Conservation (phyloP, 441 rosid genomes). For the Adansonia madagascariensis region DNA sequence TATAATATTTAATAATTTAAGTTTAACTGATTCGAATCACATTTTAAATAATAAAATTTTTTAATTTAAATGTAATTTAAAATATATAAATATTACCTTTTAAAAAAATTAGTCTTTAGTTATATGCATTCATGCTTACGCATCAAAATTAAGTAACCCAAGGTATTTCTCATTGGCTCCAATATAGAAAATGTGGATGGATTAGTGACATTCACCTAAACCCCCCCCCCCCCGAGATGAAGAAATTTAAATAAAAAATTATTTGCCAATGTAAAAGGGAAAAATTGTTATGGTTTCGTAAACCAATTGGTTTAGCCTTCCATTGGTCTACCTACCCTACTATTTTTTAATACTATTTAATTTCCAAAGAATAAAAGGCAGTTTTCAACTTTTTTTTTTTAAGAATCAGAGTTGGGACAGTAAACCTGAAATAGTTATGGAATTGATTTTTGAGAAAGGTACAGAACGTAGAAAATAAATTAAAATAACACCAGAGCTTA, state of each 20-base stretch:
- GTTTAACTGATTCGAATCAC: too few relatives aligned
- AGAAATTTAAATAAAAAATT: neutral
- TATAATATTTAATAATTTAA: too few relatives aligned
- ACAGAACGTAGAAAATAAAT: neutral
- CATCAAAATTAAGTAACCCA: neutral
- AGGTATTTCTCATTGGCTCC: too few relatives aligned
- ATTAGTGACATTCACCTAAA: neutral
- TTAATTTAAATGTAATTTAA: too few relatives aligned
- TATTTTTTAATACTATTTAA: neutral
- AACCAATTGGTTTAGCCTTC: neutral
- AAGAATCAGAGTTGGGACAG: neutral
- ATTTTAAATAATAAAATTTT: too few relatives aligned
- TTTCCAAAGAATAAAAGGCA: neutral
- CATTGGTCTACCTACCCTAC: neutral
- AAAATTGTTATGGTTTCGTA: neutral
- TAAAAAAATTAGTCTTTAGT: neutral
- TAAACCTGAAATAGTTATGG: slow-evolving; percentile 5
- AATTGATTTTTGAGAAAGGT: neutral
- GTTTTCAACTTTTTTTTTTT: neutral
- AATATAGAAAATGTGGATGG: neutral
- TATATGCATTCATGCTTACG: neutral
- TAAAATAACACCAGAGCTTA: neutral
- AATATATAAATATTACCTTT: too few relatives aligned
- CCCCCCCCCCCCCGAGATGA: too few relatives aligned
- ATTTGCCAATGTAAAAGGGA: neutral